Evolutionary conservation across 1,139 yeast species (phyloP).

Genomic region (Hyphopichia wangnamkhiaoensis): DNA sequence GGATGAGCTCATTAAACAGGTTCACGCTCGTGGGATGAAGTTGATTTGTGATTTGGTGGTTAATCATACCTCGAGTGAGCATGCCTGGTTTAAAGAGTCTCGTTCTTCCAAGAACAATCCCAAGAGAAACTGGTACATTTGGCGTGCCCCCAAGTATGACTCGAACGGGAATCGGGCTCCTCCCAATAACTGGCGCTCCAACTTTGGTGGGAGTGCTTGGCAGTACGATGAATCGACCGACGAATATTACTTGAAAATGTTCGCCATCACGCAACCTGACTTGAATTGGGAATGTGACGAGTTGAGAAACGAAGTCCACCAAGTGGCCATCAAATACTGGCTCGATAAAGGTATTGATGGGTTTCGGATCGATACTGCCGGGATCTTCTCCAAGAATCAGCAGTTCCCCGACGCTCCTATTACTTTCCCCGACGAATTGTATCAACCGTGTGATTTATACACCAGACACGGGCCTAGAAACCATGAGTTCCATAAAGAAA

Average conservation of each 20-base stretch:
- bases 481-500: slow-evolving; percentile 58
- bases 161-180: slow-evolving; percentile 50
- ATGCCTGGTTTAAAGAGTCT: slow-evolving; percentile 59
- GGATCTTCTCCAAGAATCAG: slow-evolving; percentile 52
- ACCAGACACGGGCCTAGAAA: slow-evolving; percentile 52
- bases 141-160: slow-evolving; percentile 52
- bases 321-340: slow-evolving; percentile 54
- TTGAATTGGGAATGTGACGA: slow-evolving; percentile 60
- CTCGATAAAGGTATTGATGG: slow-evolving; percentile 59
- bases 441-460: slow-evolving; percentile 36
- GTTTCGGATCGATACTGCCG: slow-evolving; percentile 58
- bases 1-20: slow-evolving; percentile 47
- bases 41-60: slow-evolving; percentile 57
- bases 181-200: slow-evolving; percentile 58
- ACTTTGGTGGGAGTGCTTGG: slow-evolving; percentile 60
- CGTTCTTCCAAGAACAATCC: slow-evolving; percentile 51
- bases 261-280: slow-evolving; percentile 57
- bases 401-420: slow-evolving; percentile 52
- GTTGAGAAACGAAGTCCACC: slow-evolving; percentile 51
- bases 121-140: slow-evolving; percentile 63
- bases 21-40: slow-evolving; percentile 52
- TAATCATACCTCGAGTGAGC: slow-evolving; percentile 59
- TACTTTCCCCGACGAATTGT: slow-evolving; percentile 37
- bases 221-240: slow-evolving; percentile 51
- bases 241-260: slow-evolving; percentile 55